Evolutionary conservation across 2,329 filamentous ascomycete species (phyloP), one percentile per base, ranked within the genome.

Genomic region (Aspergillus fructus): DNA sequence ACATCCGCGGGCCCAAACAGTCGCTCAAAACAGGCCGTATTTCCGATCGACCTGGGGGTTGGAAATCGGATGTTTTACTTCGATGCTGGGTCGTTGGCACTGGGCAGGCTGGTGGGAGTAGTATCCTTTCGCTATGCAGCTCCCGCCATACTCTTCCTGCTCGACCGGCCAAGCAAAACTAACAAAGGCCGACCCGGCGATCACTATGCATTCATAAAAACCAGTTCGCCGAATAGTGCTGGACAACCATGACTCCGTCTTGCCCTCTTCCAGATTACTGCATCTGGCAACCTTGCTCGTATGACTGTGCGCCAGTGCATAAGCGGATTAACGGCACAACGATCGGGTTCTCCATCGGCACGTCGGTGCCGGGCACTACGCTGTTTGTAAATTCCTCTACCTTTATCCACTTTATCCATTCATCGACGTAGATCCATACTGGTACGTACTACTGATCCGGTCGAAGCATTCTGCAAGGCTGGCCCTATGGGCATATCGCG

Each of bases 291-390:
- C 45, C 45, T 33, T 24, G 24, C 11, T 27, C 9, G 24, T 42
- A 55, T 55, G 56, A 43, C 24, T 30, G 19, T 12, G 12, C 9
- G 30, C 42, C 47, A 50, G n/a, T 59, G 52, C 52, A 53, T 53
- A 59, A 52, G 24, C 55, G 55, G 55, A 46, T 49, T 58, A 40
- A 46, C 55, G 55, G 55, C 55, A 58, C 50, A 49, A 58, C 21
- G 17, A 41, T 58, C 50, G 45, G 55, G 24, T 23, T 50, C 45
- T 48, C 52, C 21, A 48, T 17, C 62, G 62, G 62, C 62, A 64
- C 52, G 51, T 19, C 21, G 48, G 59, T 62, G 55, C 62, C 62
- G 62, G 60, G 52, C 48, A 41, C 34, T 15, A 37, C 34, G 34
- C 12, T 37, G 34, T 45, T 21, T 19, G 24, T 43, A 43, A 43